Percentiles rank a stretch among this genome's conserved stretches.
These are phyloP conservation scores for Phytophthora tubulina DNA, from an alignment of 352 stramenopile genomes.

Conservation along the genomic window DNA sequence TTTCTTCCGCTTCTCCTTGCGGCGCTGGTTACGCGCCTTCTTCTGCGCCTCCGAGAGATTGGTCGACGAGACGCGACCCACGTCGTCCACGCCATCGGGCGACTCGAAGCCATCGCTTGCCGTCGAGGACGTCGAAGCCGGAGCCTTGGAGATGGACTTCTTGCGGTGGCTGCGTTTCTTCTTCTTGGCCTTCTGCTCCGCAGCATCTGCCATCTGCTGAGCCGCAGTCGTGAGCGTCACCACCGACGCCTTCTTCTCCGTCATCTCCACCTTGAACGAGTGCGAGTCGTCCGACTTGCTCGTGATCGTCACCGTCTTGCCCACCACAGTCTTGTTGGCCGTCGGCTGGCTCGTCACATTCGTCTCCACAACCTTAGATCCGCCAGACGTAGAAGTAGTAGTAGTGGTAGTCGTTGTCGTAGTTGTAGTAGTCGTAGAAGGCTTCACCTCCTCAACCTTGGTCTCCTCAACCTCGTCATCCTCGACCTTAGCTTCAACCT, in stretches of 20 bases:
- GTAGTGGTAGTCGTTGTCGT: slow-evolving; percentile 29
- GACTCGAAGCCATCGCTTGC: slow-evolving; percentile 47
- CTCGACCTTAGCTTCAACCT: slow-evolving; percentile 22
- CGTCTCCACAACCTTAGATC: slow-evolving; percentile 42
- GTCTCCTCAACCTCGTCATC: neutral
- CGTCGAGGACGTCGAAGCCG: slow-evolving; percentile 32
- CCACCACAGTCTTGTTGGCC: slow-evolving; percentile 44
- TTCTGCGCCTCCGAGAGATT: slow-evolving; percentile 69
- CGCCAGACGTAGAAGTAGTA: slow-evolving; percentile 23
- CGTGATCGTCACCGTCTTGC: slow-evolving; percentile 49
- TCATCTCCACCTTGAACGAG: slow-evolving; percentile 48
- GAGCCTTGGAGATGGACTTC: slow-evolving; percentile 32
- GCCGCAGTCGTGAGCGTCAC: slow-evolving; percentile 29
- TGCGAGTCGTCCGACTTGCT: slow-evolving; percentile 39
- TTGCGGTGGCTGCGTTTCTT: slow-evolving; percentile 48
- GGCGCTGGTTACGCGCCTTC: slow-evolving; percentile 70
- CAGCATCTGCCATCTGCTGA: slow-evolving; percentile 25
- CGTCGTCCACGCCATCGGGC: slow-evolving; percentile 41
- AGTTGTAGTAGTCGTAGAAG: slow-evolving; percentile 6
- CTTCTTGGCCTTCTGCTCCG: slow-evolving; percentile 46
- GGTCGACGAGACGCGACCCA: slow-evolving; percentile 25
- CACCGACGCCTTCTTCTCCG: slow-evolving; percentile 43
- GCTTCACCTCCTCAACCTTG: slow-evolving; percentile 19
- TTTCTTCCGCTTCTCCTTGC: slow-evolving; percentile 86
- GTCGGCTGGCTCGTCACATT: slow-evolving; percentile 42